Evolutionary conservation across 192 early-diverging fungal genomes (phyloP).

Genomic region (Coemansia sp.): DNA sequence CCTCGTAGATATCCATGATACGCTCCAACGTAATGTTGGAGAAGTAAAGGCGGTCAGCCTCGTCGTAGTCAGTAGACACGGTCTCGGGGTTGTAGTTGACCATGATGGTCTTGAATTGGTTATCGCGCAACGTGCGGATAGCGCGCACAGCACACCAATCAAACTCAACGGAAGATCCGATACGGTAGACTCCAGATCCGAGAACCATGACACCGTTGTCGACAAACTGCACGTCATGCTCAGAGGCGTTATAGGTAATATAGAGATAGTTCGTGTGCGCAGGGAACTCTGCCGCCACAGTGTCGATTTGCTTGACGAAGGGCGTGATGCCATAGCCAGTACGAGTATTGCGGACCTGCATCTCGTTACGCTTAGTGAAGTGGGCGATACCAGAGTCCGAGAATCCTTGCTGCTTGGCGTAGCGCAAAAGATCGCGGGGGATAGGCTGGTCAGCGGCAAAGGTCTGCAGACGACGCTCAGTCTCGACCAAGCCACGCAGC

Average conservation of each 20-base stretch:
- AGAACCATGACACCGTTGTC: conserved; percentile 97
- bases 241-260: conserved; percentile 94
- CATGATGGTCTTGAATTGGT: conserved; percentile 94
- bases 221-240: conserved; percentile 90
- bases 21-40: conserved; percentile 93
- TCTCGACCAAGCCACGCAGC: conserved; percentile 83
- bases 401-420: conserved; percentile 95
- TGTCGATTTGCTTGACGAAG: conserved; percentile 99
- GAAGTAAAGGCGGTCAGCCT: conserved; percentile 98
- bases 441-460: conserved; percentile 55
- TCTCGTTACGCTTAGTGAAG: conserved; percentile 79
- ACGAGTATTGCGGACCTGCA: conserved; percentile 84
- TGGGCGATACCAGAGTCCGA: conserved; percentile 72
- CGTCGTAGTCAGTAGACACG: conserved; percentile 99
- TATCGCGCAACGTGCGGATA: conserved; percentile 89
- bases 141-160: conserved; percentile 99
- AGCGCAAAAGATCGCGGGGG: conserved; percentile 65
- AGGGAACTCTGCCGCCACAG: conserved; percentile 98
- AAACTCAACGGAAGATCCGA: conserved; percentile 97
- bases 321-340: conserved; percentile 81
- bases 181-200: conserved; percentile 97
- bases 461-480: conserved; percentile 68
- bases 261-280: conserved; percentile 98
- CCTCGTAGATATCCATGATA: conserved; percentile 96
- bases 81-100: conserved; percentile 99